These are phyloP conservation scores for Serendipita sp. DNA, from an alignment of 768 basidiomycete genomes.

Conservation along the genomic window DNA sequence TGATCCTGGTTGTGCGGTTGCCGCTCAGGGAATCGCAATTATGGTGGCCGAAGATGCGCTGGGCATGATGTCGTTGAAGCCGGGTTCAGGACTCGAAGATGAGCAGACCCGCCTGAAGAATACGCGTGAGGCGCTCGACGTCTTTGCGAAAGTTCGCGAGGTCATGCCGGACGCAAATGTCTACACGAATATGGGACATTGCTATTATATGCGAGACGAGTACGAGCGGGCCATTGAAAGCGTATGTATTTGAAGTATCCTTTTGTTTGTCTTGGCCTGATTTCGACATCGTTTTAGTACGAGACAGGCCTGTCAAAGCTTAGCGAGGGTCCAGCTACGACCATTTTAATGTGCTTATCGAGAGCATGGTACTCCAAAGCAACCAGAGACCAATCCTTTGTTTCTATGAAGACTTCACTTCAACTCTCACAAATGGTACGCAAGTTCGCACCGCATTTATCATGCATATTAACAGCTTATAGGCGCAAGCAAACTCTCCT, in stretches of 20 bases:
- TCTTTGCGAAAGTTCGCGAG: constrained; percentile 85
- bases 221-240: constrained; percentile 93
- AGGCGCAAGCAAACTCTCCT: constrained; percentile 78
- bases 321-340: constrained; percentile 53
- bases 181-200: constrained; percentile 93
- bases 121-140: constrained; percentile 71
- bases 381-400: constrained; percentile 70
- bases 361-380: constrained; percentile 92
- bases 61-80: constrained; percentile 42
- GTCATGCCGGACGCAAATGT: constrained; percentile 68
- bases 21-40: constrained; percentile 91
- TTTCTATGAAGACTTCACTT: constrained; percentile 70
- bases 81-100: constrained; percentile 34
- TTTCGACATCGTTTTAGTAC: constrained; percentile 37
- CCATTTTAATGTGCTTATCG: constrained; percentile 70
- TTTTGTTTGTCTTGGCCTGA: not conserved
- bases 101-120: constrained; percentile 47
- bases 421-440: constrained; percentile 64
- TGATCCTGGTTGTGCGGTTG: constrained; percentile 76
- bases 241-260: constrained; percentile 33
- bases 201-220: constrained; percentile 83
- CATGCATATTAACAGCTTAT: not conserved
- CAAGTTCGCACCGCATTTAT: constrained; percentile 3
- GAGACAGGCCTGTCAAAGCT: constrained; percentile 76
- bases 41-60: constrained; percentile 84